A percentile compares a stretch with the other conserved stretches of the same genome.
These are phyloP conservation scores for Xylaria telfairii DNA, from an alignment of 495 filamentous ascomycete species.

Conservation along the genomic window DNA sequence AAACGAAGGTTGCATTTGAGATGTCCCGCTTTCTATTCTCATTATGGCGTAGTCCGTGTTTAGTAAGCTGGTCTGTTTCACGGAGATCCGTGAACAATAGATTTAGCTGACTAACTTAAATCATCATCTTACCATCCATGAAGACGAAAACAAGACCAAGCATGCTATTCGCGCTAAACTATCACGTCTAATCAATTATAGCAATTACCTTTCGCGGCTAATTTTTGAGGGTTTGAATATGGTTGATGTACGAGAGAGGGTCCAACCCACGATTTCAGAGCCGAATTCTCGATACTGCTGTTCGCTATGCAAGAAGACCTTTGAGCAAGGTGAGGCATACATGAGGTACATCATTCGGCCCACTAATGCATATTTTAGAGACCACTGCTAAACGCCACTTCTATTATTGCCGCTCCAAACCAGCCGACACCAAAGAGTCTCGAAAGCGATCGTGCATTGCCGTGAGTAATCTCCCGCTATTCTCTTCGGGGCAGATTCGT, in stretches of 20 bases:
- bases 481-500: too few relatives aligned
- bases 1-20: background rate
- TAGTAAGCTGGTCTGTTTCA: background rate
- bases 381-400: conserved; percentile 10
- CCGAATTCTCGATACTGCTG: background rate
- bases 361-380: background rate
- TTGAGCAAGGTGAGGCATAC: conserved; percentile 3
- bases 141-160: background rate
- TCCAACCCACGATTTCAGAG: background rate
- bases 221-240: background rate
- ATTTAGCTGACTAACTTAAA: background rate
- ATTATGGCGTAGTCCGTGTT: background rate
- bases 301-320: conserved; percentile 14
- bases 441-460: conserved; percentile 19
- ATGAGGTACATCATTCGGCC: background rate
- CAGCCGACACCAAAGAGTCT: conserved; percentile 5
- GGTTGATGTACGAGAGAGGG: background rate
- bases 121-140: background rate
- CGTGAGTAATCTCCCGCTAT: background rate
- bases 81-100: conserved; percentile 1
- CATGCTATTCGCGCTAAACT: background rate
- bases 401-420: conserved; percentile 25
- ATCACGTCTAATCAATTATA: background rate
- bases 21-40: background rate
- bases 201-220: background rate